Conservation (phyloP, 345 rosid species). For the Theobroma cacao region DNA sequence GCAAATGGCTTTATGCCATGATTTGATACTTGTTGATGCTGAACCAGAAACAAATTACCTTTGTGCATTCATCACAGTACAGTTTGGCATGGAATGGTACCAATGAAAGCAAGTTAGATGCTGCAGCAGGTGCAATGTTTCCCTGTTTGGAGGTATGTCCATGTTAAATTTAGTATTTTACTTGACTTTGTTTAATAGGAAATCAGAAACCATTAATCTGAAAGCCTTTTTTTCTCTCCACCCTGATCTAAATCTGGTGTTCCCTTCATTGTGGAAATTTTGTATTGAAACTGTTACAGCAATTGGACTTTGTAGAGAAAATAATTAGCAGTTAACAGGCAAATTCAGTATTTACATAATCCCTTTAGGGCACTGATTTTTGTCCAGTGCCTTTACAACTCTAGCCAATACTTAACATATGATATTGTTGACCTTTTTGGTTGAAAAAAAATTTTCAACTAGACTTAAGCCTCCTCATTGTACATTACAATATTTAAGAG, state of each 20-base stretch:
- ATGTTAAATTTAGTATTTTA: neutral
- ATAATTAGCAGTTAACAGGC: slow-evolving; percentile 4
- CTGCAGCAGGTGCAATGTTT: neutral
- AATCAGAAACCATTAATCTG: neutral
- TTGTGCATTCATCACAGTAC: neutral
- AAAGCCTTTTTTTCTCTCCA: neutral
- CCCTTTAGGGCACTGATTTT: slow-evolving; percentile 15
- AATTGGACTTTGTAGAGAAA: slow-evolving; percentile 8
- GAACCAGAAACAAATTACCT: neutral
- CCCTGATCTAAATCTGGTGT: neutral
- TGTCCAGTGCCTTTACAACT: slow-evolving; percentile 23
- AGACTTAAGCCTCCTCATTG: slow-evolving; percentile 19
- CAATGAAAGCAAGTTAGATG: neutral
- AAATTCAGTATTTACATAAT: slow-evolving; percentile 20
- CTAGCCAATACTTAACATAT: slow-evolving; percentile 18
- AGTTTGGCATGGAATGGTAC: slow-evolving; percentile 1
- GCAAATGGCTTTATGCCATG: neutral
- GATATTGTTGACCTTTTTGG: neutral
- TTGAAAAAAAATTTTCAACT: slow-evolving; percentile 6
- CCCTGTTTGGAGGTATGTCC: neutral
- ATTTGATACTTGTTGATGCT: neutral
- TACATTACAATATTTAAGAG: slow-evolving; percentile 26
- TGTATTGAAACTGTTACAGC: neutral
- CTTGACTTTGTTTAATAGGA: neutral
- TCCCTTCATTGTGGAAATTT: neutral